Percentiles rank a stretch among this genome's conserved stretches.
Evolutionary conservation across 1,284 basidiomycete species (phyloP).

Genomic region (Ceratobasidium sp.): DNA sequence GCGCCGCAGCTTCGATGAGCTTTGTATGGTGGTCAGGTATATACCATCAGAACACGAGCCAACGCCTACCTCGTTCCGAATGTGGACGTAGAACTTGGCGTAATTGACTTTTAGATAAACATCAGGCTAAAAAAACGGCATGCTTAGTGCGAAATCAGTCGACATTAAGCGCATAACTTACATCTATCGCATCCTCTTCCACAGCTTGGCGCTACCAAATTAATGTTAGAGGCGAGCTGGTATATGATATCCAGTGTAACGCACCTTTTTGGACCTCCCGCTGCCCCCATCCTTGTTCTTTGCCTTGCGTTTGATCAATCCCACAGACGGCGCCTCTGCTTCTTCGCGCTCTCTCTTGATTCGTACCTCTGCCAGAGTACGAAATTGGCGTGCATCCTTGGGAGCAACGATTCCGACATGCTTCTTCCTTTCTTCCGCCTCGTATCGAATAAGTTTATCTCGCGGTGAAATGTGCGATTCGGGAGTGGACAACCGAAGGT

Average conservation of each 20-base stretch:
- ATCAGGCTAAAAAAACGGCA: constrained; percentile 58
- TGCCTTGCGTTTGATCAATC: constrained; percentile 32
- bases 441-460: constrained; percentile 76
- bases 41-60: background rate
- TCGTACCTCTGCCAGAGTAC: constrained; percentile 65
- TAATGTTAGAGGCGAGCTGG: background rate
- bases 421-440: constrained; percentile 72
- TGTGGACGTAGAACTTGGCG: constrained; percentile 85
- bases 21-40: constrained; percentile 25
- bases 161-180: constrained; percentile 49
- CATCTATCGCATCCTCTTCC: constrained; percentile 70
- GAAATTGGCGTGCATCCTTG: constrained; percentile 72
- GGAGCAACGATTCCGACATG: constrained; percentile 64
- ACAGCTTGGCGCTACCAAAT: constrained; percentile 59
- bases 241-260: background rate
- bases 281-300: constrained; percentile 31
- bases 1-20: constrained; percentile 77
- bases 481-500: constrained; percentile 74
- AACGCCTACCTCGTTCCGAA: constrained; percentile 82
- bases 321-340: constrained; percentile 59
- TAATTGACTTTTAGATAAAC: constrained; percentile 86
- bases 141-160: constrained; percentile 4
- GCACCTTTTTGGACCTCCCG: constrained; percentile 35
- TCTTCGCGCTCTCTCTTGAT: constrained; percentile 73
- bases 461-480: constrained; percentile 75